These are phyloP conservation scores for Aspergillus fumigatus DNA, from an alignment of 2,329 filamentous ascomycete species.

Conservation along the genomic window DNA sequence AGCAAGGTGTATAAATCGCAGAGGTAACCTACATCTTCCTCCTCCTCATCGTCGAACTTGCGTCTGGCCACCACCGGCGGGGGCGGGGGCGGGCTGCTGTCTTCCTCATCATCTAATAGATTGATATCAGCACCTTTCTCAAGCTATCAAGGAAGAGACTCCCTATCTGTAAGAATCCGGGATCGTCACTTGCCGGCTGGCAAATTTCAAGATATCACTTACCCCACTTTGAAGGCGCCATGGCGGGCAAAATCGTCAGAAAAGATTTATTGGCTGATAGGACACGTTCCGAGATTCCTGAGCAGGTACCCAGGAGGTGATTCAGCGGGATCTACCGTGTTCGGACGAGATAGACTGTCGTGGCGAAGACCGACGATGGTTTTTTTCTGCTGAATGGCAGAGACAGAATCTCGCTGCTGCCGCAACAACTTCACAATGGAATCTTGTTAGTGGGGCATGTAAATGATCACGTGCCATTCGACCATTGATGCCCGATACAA, in stretches of 20 bases:
- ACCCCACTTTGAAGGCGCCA: slow-evolving; percentile 49
- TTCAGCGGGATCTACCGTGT: not conserved
- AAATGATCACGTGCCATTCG: slow-evolving; percentile 12
- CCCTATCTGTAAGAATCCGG: not conserved
- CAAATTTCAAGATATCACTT: slow-evolving; percentile 22
- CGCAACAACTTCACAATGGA: not conserved
- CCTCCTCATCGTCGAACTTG: slow-evolving; percentile 93
- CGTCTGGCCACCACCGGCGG: slow-evolving; percentile 48
- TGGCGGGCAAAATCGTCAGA: slow-evolving; percentile 24
- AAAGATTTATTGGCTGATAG: slow-evolving; percentile 6
- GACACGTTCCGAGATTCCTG: slow-evolving; percentile 1
- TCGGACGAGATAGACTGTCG: slow-evolving; percentile 1
- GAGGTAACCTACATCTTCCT: slow-evolving; percentile 62
- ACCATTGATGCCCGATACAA: slow-evolving; percentile 13
- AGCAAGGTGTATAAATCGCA: not conserved
- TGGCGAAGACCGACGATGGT: not conserved
- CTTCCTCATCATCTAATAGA: slow-evolving; percentile 47
- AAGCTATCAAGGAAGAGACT: not conserved
- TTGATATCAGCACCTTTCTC: slow-evolving; percentile 6
- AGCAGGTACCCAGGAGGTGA: not conserved
- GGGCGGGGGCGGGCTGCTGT: slow-evolving; percentile 46
- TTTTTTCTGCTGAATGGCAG: not conserved
- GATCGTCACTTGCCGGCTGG: not conserved
- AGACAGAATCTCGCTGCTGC: not conserved
- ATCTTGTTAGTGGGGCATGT: slow-evolving; percentile 16